These are phyloP conservation scores for Dryadomyces quercivorus DNA, from an alignment of 2,329 filamentous ascomycete genomes.

Conservation along the genomic window DNA sequence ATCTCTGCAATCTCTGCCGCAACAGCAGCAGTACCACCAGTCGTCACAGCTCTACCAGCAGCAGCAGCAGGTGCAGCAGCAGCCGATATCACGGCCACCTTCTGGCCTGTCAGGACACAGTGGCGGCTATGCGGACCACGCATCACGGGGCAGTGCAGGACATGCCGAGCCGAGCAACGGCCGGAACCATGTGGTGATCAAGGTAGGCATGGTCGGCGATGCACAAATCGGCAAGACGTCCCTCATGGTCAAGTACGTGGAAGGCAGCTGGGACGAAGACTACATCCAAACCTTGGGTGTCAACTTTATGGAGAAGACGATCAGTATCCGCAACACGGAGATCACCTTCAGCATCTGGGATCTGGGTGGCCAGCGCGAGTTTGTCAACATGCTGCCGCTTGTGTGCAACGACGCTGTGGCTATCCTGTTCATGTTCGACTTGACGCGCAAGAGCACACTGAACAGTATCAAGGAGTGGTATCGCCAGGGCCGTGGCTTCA, in stretches of 20 bases:
- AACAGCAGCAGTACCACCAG: constrained; percentile 4
- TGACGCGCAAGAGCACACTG: constrained; percentile 93
- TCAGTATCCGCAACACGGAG: constrained; percentile 97
- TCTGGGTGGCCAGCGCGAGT: constrained; percentile 91
- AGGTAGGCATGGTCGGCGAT: constrained; percentile 98
- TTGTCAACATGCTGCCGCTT: constrained; percentile 98
- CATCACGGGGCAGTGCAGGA: constrained; percentile 26
- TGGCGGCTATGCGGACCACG: constrained; percentile 31
- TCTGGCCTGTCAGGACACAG: constrained; percentile 37
- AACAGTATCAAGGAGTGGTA: constrained; percentile 99
- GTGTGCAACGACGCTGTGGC: constrained; percentile 98
- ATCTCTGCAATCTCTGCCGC: constrained; percentile 4
- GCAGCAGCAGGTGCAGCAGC: constrained; percentile 32
- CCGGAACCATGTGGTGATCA: constrained; percentile 80
- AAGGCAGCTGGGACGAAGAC: constrained; percentile 98
- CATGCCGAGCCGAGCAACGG: constrained; percentile 29
- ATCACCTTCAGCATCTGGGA: constrained; percentile 99
- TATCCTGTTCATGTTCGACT: constrained; percentile 98
- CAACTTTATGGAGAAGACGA: constrained; percentile 99
- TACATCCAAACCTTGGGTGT: constrained; percentile 98
- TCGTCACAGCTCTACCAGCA: constrained; percentile 19
- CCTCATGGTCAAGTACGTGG: constrained; percentile 98
- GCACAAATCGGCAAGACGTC: constrained; percentile 99
- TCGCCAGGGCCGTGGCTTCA: constrained; percentile 91
- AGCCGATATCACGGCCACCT: constrained; percentile 38